Evolutionary conservation across 2,329 filamentous ascomycete genomes (phyloP).

Genomic region (Fusarium marasasianum): DNA sequence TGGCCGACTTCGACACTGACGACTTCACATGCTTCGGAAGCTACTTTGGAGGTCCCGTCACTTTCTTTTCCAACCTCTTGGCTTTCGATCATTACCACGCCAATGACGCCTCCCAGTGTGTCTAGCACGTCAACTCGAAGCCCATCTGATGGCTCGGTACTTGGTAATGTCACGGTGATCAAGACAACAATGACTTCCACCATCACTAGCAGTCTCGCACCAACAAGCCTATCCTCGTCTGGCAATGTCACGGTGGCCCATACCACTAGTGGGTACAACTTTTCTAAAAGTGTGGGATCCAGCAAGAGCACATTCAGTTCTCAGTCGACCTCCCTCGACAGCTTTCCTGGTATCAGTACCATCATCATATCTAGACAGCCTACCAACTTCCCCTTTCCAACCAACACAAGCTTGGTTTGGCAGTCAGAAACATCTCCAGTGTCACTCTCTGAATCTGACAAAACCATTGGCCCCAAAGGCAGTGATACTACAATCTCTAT

Average conservation of each 20-base stretch:
- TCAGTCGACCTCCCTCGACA: background rate
- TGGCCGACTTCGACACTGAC: slow-evolving; percentile 33
- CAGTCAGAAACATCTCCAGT: background rate
- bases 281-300: slow-evolving; percentile 3
- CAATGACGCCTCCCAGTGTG: slow-evolving; percentile 15
- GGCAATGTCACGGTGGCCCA: slow-evolving; percentile 7
- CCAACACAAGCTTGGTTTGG: slow-evolving; percentile 20
- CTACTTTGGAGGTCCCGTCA: background rate
- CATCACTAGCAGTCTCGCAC: slow-evolving; percentile 18
- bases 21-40: background rate
- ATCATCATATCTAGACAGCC: slow-evolving; percentile 13
- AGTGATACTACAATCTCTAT: background rate
- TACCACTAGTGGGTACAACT: slow-evolving; percentile 24
- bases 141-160: background rate
- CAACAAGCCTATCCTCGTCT: slow-evolving; percentile 3
- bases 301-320: background rate
- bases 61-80: slow-evolving; percentile 10
- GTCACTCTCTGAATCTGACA: background rate
- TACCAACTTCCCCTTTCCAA: slow-evolving; percentile 26
- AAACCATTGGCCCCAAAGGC: background rate
- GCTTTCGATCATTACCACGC: slow-evolving; percentile 14
- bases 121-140: background rate
- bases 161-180: slow-evolving; percentile 4
- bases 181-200: slow-evolving; percentile 24
- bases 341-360: slow-evolving; percentile 13